Conservation (phyloP, 345 rosid species). For the Angophora floribunda region DNA sequence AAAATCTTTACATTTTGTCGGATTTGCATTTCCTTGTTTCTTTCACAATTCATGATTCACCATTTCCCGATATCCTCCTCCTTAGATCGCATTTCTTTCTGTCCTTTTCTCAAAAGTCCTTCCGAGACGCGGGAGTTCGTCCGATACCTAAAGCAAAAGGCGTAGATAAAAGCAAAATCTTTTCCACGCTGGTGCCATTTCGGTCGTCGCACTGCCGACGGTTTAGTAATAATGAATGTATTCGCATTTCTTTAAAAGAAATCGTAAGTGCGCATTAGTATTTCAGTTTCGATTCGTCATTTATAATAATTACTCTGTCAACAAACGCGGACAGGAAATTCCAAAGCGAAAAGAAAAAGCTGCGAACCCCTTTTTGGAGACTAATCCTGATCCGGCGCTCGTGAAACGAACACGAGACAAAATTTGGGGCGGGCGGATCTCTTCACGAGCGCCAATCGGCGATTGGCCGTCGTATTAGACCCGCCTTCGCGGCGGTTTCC, state of each 20-base stretch:
- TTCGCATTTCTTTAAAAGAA: not conserved
- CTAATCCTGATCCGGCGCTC: not conserved
- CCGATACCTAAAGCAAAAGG: not conserved
- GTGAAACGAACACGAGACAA: not conserved
- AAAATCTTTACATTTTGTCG: not conserved
- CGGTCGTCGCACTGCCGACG: not conserved
- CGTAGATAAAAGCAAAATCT: not conserved
- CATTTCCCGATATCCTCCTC: not conserved
- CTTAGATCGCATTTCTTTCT: not conserved
- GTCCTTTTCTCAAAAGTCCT: not conserved
- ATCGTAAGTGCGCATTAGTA: not conserved
- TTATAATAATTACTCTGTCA: not conserved
- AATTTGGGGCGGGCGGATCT: not conserved
- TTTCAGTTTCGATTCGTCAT: not conserved
- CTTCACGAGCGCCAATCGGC: not conserved
- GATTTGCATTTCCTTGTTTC: not conserved
- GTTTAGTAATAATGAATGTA: not conserved
- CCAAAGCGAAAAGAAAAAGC: not conserved
- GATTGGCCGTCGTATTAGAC: not conserved
- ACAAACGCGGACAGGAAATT: not conserved
- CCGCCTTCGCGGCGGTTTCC: not conserved
- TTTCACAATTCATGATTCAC: not conserved
- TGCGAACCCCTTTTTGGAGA: not conserved
- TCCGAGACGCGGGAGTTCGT: not conserved
- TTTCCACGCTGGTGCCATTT: not conserved